A percentile compares a stretch with the other conserved stretches of the same genome.
phyloP scores from a whole-genome alignment of 805 yeast genomes.

The Yarrowia osloensis region DNA sequence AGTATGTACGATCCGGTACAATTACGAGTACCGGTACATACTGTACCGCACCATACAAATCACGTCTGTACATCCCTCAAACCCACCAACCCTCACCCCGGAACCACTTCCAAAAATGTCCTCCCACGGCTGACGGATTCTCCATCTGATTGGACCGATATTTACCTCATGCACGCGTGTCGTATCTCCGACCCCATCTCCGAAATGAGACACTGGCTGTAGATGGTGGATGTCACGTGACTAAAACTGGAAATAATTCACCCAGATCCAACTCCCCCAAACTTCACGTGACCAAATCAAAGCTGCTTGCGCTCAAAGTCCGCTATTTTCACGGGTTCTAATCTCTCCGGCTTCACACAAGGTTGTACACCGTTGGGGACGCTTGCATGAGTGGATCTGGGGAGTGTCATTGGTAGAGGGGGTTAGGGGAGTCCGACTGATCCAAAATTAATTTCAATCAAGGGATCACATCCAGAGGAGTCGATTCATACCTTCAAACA shows the following conservation, averaged over 20 bases:
- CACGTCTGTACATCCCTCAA: too few relatives aligned
- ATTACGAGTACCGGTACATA: too few relatives aligned
- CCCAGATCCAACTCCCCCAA: too few relatives aligned
- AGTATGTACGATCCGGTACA: too few relatives aligned
- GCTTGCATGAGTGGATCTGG: neutral
- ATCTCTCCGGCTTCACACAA: neutral
- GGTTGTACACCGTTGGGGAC: constrained; percentile 10
- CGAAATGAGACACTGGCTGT: neutral
- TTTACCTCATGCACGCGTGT: constrained; percentile 6
- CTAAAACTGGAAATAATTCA: too few relatives aligned
- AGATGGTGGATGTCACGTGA: neutral
- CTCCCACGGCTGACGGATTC: neutral
- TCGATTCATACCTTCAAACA: neutral
- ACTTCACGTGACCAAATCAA: neutral
- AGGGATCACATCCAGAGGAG: neutral
- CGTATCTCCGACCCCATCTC: constrained; percentile 14
- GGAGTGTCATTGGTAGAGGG: too few relatives aligned
- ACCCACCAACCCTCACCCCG: too few relatives aligned
- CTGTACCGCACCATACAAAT: too few relatives aligned
- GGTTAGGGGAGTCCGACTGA: neutral
- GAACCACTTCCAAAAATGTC: neutral
- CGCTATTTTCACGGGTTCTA: neutral
- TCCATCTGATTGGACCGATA: neutral
- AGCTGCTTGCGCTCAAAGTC: neutral
- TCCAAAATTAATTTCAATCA: neutral